Evolutionary conservation across 2,329 filamentous ascomycete species (phyloP).

Genomic region (Aspergillus jensenii): DNA sequence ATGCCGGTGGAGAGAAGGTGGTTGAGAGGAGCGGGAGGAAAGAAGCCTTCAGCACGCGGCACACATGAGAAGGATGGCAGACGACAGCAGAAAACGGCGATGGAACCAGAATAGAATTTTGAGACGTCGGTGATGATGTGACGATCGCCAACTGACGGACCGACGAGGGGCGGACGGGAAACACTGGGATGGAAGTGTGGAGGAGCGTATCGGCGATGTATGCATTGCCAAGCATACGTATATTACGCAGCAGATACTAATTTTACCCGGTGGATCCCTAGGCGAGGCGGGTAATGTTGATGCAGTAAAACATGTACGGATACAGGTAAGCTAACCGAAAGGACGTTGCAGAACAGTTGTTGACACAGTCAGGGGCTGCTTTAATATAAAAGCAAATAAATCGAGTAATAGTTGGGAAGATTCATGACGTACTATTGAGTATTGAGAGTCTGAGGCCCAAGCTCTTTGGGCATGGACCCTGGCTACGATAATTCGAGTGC

Average conservation of each 20-base stretch:
- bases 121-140: conserved; percentile 21
- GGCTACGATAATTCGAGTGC: background rate
- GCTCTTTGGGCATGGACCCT: background rate
- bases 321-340: background rate
- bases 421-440: conserved; percentile 2
- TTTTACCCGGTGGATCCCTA: background rate
- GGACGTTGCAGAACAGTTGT: background rate
- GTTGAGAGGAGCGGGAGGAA: conserved; percentile 1
- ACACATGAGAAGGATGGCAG: background rate
- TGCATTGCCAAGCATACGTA: background rate
- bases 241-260: background rate
- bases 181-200: background rate
- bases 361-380: conserved; percentile 2
- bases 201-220: background rate
- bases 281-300: background rate
- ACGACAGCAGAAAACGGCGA: conserved; percentile 5
- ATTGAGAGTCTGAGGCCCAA: background rate
- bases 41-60: background rate
- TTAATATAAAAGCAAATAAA: conserved; percentile 9
- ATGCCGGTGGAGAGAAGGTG: background rate
- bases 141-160: conserved; percentile 13
- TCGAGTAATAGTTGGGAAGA: background rate
- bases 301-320: background rate
- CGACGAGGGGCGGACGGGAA: conserved; percentile 15
- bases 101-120: conserved; percentile 11